Evolutionary conservation across 805 yeast genomes (phyloP).

Genomic region (Candida caryicola): DNA sequence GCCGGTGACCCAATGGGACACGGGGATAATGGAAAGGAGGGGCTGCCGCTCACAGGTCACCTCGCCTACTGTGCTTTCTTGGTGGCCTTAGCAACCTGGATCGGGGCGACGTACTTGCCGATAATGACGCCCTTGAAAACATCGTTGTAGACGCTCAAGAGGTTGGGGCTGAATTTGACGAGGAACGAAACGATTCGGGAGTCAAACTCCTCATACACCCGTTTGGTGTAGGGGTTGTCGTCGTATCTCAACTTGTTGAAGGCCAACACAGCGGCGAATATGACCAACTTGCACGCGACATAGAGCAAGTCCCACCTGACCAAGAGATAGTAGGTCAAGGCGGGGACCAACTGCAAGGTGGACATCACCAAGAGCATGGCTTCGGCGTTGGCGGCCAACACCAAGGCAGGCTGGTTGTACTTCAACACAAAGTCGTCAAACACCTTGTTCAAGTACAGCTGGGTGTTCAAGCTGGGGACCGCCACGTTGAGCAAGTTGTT

Average conservation of each 20-base stretch:
- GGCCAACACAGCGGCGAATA: slow-evolving; percentile 28
- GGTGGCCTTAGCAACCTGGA: slow-evolving; percentile 19
- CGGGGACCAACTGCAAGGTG: slow-evolving; percentile 24
- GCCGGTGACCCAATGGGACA: no score
- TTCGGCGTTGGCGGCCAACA: slow-evolving; percentile 39
- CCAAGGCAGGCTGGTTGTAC: slow-evolving; percentile 36
- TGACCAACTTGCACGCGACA: slow-evolving; percentile 32
- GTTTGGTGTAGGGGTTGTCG: slow-evolving; percentile 29
- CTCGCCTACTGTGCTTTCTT: slow-evolving; percentile 3
- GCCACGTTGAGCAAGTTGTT: slow-evolving; percentile 25
- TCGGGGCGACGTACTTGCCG: slow-evolving; percentile 18
- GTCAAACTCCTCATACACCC: slow-evolving; percentile 47
- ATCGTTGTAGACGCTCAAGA: slow-evolving; percentile 16
- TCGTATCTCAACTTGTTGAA: slow-evolving; percentile 38
- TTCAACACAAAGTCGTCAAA: slow-evolving; percentile 30
- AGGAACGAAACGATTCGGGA: slow-evolving; percentile 30
- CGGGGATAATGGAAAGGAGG: neutral
- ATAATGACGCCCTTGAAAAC: slow-evolving; percentile 17
- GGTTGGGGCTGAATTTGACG: slow-evolving; percentile 9
- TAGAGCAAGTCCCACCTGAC: slow-evolving; percentile 21
- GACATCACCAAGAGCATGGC: slow-evolving; percentile 24
- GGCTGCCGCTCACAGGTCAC: no score
- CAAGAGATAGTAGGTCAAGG: slow-evolving; percentile 21
- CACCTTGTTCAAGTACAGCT: slow-evolving; percentile 26
- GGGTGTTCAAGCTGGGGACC: slow-evolving; percentile 32